Conservation (phyloP, 202 grass and related monocot species). For the Saccharum hybrid region DNA sequence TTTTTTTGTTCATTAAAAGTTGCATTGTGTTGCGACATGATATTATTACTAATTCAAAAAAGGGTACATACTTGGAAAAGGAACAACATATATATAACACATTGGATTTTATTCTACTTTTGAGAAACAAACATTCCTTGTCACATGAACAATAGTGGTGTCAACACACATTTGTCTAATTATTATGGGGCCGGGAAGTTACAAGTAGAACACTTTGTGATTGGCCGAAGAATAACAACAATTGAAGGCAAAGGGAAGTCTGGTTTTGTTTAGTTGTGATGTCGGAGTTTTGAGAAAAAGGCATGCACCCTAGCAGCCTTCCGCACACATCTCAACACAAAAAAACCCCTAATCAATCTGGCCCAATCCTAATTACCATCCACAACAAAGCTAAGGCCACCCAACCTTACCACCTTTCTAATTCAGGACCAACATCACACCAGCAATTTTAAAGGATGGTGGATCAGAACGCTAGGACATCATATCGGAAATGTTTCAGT, state of each 20-base stretch:
- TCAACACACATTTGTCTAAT: neutral
- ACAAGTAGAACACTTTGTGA: neutral
- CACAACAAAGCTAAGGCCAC: conserved; percentile 32
- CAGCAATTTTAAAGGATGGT: conserved; percentile 1
- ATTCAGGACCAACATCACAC: conserved; percentile 42
- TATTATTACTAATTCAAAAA: neutral
- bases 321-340: neutral
- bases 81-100: neutral
- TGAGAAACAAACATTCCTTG: conserved; percentile 7
- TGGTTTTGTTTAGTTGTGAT: conserved; percentile 57
- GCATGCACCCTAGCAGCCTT: conserved; percentile 47
- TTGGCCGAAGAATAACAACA: conserved; percentile 35
- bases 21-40: neutral
- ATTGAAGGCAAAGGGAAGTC: neutral
- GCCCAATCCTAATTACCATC: conserved; percentile 46
- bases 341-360: conserved; percentile 38
- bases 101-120: conserved; percentile 18
- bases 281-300: conserved; percentile 50
- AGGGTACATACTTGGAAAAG: neutral
- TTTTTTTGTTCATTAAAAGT: neutral
- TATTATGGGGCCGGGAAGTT: conserved; percentile 7
- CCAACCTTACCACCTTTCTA: conserved; percentile 31
- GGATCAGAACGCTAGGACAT: neutral
- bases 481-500: neutral
- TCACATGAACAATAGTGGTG: neutral